Evolutionary conservation across 345 rosid species (phyloP).

Genomic region (Eucalyptus viminalis): DNA sequence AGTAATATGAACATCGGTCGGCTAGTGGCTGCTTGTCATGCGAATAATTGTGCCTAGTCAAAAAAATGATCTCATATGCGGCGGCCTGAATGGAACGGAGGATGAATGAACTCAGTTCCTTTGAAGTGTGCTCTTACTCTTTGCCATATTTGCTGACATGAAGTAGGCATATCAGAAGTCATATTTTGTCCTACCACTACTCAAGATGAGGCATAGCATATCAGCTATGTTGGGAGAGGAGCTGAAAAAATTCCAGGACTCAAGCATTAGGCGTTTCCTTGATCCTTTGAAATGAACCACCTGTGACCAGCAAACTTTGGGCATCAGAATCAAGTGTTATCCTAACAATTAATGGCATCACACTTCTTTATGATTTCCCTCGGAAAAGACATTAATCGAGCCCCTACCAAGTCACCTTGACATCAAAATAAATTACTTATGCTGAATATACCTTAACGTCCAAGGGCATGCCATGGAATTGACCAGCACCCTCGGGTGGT

Average conservation of each 20-base stretch:
- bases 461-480: constrained; percentile 95
- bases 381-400: background rate
- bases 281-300: constrained; percentile 96
- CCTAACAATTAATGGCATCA: background rate
- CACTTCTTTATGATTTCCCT: background rate
- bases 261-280: constrained; percentile 92
- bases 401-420: background rate
- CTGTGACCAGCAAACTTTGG: constrained; percentile 12
- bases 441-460: constrained; percentile 57
- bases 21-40: background rate
- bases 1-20: background rate
- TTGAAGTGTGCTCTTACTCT: background rate
- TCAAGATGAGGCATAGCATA: constrained; percentile 72
- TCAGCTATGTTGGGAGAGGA: constrained; percentile 46
- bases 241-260: constrained; percentile 73
- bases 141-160: background rate
- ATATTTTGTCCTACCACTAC: constrained; percentile 89
- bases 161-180: constrained; percentile 33
- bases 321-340: background rate
- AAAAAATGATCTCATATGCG: background rate
- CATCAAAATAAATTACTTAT: background rate
- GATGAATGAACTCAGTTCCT: background rate
- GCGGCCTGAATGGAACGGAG: background rate
- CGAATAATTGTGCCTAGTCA: background rate
- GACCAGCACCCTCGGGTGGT: constrained; percentile 98